Conservation (phyloP, 371 early-diverging fungal genomes). For the Mortierella sp. region DNA sequence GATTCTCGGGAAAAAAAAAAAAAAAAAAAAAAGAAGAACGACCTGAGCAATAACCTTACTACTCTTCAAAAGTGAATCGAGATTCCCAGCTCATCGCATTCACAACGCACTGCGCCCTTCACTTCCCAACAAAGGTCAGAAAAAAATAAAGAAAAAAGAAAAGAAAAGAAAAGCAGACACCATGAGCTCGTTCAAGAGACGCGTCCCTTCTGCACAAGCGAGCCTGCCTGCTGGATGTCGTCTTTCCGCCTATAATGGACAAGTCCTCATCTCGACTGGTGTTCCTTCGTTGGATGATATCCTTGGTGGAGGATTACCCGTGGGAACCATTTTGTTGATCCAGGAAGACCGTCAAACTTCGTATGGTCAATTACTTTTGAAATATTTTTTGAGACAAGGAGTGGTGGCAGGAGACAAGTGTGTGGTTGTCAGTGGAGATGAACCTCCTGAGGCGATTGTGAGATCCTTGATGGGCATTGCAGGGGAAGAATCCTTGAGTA, state of each 20-base stretch:
- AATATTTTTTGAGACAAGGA: slow-evolving; percentile 90
- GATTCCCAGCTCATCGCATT: too few species aligned
- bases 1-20: neutral
- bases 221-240: slow-evolving; percentile 81
- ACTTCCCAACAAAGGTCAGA: too few species aligned
- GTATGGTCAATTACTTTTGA: slow-evolving; percentile 82
- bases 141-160: neutral
- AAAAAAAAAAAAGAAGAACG: neutral
- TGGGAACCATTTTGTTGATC: slow-evolving; percentile 83
- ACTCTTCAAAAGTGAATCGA: neutral
- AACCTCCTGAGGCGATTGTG: slow-evolving; percentile 64
- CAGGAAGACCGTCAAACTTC: slow-evolving; percentile 86
- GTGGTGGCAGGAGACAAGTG: slow-evolving; percentile 81
- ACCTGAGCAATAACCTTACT: neutral
- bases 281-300: slow-evolving; percentile 90
- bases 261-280: slow-evolving; percentile 86
- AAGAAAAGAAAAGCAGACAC: neutral
- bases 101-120: too few species aligned
- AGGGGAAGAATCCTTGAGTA: slow-evolving; percentile 54
- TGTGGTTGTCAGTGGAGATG: slow-evolving; percentile 74
- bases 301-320: slow-evolving; percentile 87
- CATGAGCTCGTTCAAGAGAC: slow-evolving; percentile 79
- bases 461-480: slow-evolving; percentile 70
- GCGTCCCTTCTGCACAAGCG: slow-evolving; percentile 69
- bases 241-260: slow-evolving; percentile 83